Base-by-base conservation (phyloP, 164 flowering plant genomes). In the Kalanchoe fedtschenkoi region DNA sequence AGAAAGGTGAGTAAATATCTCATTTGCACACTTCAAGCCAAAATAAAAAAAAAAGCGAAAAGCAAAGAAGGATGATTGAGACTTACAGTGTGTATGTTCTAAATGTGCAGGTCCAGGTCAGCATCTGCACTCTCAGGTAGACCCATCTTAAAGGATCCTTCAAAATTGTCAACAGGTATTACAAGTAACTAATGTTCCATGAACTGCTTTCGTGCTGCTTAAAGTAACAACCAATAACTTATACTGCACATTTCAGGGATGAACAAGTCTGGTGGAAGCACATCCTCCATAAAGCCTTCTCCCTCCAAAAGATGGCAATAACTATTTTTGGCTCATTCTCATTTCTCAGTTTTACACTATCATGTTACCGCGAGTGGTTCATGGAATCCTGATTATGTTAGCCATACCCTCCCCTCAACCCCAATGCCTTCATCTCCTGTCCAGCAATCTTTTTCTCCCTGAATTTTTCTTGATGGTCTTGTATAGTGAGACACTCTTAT, bases 1-100 rank as follows among this genome's bases (percentile, higher is more conserved):
- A 19, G 75, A 75, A 21, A 81, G 72, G 91, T 86, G 65, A 78
- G 83, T 73, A 51, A 43, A 63, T 0, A 13, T 51, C 26, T 15
- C 34, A 28, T 24, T 22, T 5, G 10, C 24, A 24, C 8, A 32
- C 47, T 38, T 24, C 7, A 9, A 9, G 63, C 15, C 2, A 39
- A 4, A 61, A 22, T 1, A 8, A 38, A 38, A 60, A 38, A n/a
- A n/a, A n/a, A n/a, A n/a, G n/a, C n/a, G n/a, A n/a, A n/a, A n/a
- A n/a, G n/a, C n/a, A n/a, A n/a, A n/a, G n/a, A n/a, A 39, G 13
- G 16, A 13, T 22, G 21, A 8, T 19, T 22, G 15, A 10, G 32
- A 14, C 13, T 61, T 9, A 11, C 32, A 24, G 28, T 22, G 10
- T 8, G 6, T 21, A 19, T 44, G 22, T 15, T 5, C 5, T 43